Evolutionary conservation across 2,329 filamentous ascomycete species (phyloP).

Genomic region (Ophiostoma perfectum): DNA sequence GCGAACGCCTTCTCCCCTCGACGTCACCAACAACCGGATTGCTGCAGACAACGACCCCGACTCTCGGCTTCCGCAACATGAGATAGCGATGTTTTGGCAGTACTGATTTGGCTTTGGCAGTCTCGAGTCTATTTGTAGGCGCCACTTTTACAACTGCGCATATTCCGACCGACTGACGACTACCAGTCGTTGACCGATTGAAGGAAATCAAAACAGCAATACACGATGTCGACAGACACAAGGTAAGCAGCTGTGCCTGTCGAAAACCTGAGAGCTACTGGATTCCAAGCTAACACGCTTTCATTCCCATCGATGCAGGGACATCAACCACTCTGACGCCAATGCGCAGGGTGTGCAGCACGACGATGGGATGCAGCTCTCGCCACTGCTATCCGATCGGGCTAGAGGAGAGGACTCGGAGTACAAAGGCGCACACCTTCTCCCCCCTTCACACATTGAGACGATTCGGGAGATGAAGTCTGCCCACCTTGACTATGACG

Average conservation of each 20-base stretch:
- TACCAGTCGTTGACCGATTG: not conserved
- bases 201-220: not conserved
- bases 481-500: not conserved
- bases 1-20: not conserved
- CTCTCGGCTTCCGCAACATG: not conserved
- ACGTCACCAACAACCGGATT: not conserved
- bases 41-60: not conserved
- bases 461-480: not conserved
- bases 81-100: no score
- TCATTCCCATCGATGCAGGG: not conserved
- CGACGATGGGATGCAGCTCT: constrained; percentile 14
- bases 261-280: no score
- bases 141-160: no score
- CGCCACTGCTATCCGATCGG: constrained; percentile 12
- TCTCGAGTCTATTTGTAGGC: not conserved
- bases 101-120: not conserved
- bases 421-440: not conserved
- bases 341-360: not conserved
- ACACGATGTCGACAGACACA: not conserved
- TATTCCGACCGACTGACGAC: no score
- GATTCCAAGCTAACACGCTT: not conserved
- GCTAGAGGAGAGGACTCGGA: not conserved
- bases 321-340: not conserved
- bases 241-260: not conserved
- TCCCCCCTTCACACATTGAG: not conserved